Evolutionary conservation across 331 rosid genomes (phyloP), one percentile per base, ranked within the genome.

Genomic region (Malus hybrid): DNA sequence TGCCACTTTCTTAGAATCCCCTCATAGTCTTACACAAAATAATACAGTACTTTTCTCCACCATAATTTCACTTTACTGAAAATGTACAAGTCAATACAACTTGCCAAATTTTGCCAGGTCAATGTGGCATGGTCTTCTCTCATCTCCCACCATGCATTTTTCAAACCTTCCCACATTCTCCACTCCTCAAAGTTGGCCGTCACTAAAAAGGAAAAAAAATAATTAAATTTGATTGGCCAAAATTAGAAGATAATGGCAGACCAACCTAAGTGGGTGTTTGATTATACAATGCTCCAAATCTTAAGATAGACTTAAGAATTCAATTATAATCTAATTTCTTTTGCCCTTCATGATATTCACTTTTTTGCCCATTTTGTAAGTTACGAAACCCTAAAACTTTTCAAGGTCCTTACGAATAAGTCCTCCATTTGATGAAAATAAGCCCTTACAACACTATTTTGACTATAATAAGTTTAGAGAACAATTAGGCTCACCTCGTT

Each of bases 251-350:
- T 61, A 76, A 80, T 89, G 90, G 92, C 84, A 81, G 84, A 87
- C 89, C 80, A 84, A 66, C 56, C 39, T 20, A 70, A 85, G 92
- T 88, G 92, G 91, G 92, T 69, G 42, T 82, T 78, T 82, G 84
- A 82, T 88, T 75, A 82, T 78, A 84, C 72, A 83, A 73, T 70
- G 73, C 81, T 79, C 88, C 78, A 84, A 80, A 84, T 80, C 83
- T 77, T 63, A 72, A 70, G 82, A 77, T 56, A 78, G 73, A 79
- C 79, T 80, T 74, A 50, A 79, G 22, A 33, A 79, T 58, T 80
- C 63, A 39, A 57, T 66, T 62, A 66, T 69, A 72, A 64, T 56
- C n/a, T 30, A 29, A 68, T 10, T 36, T 42, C 48, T 42, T 70
- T 36, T 63, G 12, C 36, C 64, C 42, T 30, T 56, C 74, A 74